These are phyloP conservation scores for Flaveria linearis DNA, from an alignment of 129 eudicot species.

Conservation along the genomic window DNA sequence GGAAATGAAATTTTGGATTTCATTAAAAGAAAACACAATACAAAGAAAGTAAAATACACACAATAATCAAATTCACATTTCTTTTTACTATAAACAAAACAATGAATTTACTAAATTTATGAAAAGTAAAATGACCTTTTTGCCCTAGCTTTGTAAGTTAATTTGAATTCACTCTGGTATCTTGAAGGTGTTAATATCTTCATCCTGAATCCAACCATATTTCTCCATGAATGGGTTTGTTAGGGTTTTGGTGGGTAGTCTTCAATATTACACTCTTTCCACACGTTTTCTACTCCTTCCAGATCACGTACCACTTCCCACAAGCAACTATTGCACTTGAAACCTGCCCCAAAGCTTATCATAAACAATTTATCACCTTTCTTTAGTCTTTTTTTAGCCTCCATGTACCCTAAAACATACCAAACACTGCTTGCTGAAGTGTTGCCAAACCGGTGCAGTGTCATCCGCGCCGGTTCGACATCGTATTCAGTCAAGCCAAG, in stretches of 20 bases:
- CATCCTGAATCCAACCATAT: slow-evolving; percentile 54
- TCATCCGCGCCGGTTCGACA: slow-evolving; percentile 56
- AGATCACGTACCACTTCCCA: slow-evolving; percentile 56
- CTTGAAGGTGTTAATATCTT: slow-evolving; percentile 44
- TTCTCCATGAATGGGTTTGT: slow-evolving; percentile 48
- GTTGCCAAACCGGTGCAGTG: slow-evolving; percentile 54
- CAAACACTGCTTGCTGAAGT: slow-evolving; percentile 56
- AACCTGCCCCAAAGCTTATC: slow-evolving; percentile 58
- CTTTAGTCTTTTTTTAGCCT: slow-evolving; percentile 49
- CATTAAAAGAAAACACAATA: background rate
- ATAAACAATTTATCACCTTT: slow-evolving; percentile 50
- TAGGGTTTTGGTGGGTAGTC: slow-evolving; percentile 42
- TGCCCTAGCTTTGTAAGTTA: background rate
- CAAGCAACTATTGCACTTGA: slow-evolving; percentile 51
- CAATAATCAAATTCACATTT: slow-evolving; percentile 22
- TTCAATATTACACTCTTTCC: slow-evolving; percentile 49
- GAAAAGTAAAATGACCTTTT: slow-evolving; percentile 20
- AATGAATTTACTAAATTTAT: slow-evolving; percentile 4
- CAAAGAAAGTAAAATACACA: slow-evolving; percentile 20
- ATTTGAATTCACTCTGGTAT: slow-evolving; percentile 35
- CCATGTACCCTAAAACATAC: slow-evolving; percentile 64
- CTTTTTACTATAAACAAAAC: slow-evolving; percentile 20
- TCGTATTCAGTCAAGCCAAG: slow-evolving; percentile 43
- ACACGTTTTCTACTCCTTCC: slow-evolving; percentile 49
- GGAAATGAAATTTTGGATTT: slow-evolving; percentile 8